Conservation (phyloP, 257 asterid genomes). For the Penstemon davidsonii region DNA sequence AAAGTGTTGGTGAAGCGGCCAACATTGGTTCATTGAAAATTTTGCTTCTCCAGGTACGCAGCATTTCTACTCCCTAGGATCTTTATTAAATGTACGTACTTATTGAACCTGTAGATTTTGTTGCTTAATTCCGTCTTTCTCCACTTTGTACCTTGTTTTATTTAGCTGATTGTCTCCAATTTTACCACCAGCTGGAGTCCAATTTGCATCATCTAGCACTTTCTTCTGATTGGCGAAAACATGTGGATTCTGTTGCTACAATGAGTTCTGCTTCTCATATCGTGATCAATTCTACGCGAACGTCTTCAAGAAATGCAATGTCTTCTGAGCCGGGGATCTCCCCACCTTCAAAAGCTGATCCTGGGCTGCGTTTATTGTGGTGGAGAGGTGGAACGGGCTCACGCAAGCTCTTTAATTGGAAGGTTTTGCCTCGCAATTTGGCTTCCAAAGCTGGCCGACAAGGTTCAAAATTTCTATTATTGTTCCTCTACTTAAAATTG, state of each 20-base stretch:
- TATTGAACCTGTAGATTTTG: constrained; percentile 2
- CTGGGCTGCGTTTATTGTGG: constrained; percentile 81
- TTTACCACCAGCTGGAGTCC: constrained; percentile 74
- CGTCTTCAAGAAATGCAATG: constrained; percentile 55
- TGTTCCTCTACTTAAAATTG: constrained; percentile 12
- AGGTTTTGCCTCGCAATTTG: constrained; percentile 74
- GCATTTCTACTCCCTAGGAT: constrained; percentile 16
- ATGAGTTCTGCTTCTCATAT: constrained; percentile 80
- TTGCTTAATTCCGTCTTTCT: constrained; percentile 10
- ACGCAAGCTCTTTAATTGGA: constrained; percentile 73
- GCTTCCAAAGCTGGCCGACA: constrained; percentile 94
- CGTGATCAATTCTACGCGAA: constrained; percentile 51
- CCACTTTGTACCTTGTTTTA: constrained; percentile 1
- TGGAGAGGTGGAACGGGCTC: constrained; percentile 97
- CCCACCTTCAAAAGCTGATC: constrained; percentile 58
- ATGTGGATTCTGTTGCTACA: constrained; percentile 71
- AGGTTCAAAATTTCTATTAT: constrained; percentile 48
- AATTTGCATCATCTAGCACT: constrained; percentile 76
- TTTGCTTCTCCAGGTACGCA: constrained; percentile 62
- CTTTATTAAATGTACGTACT: constrained; percentile 10
- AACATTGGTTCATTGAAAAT: constrained; percentile 48
- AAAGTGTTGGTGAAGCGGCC: constrained; percentile 48
- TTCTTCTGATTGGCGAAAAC: constrained; percentile 82
- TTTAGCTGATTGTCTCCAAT: constrained; percentile 25
- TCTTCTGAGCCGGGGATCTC: constrained; percentile 43